These are phyloP conservation scores for Arthroderma sp. DNA, from an alignment of 2,329 filamentous ascomycete genomes.

Conservation along the genomic window DNA sequence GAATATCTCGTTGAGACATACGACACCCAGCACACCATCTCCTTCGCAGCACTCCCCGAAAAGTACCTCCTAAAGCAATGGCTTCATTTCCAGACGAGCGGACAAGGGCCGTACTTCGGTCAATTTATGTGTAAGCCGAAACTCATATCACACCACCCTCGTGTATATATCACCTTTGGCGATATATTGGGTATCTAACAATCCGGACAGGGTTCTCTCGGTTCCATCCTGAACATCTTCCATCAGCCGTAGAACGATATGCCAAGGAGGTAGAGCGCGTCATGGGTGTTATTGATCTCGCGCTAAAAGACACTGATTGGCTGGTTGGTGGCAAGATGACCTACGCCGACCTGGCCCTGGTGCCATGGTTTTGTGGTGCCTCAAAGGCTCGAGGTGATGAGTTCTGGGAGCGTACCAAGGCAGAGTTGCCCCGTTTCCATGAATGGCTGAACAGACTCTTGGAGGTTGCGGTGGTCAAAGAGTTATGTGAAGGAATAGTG, in stretches of 20 bases:
- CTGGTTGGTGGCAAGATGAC: conserved; percentile 4
- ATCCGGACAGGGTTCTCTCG: conserved; percentile 24
- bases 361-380: conserved; percentile 2
- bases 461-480: neutral
- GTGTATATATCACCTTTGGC: too few relatives aligned
- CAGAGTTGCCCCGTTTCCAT: conserved; percentile 1
- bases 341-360: conserved; percentile 1
- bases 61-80: conserved; percentile 26
- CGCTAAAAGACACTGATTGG: conserved; percentile 2
- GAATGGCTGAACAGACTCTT: neutral
- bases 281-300: conserved; percentile 31
- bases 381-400: conserved; percentile 1
- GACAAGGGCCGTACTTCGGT: conserved; percentile 35
- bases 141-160: neutral
- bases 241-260: conserved; percentile 36
- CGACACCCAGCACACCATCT: conserved; percentile 28
- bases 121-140: conserved; percentile 13
- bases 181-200: too few relatives aligned
- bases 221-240: conserved; percentile 30
- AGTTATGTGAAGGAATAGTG: conserved; percentile 1
- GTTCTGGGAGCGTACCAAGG: neutral
- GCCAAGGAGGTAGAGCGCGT: conserved; percentile 34
- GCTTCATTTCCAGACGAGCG: conserved; percentile 29
- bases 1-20: conserved; percentile 30
- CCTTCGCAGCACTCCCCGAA: conserved; percentile 19